Base-by-base conservation (phyloP, 225 moss, liverwort and hornwort species). In the Pleurozium schreberi region DNA sequence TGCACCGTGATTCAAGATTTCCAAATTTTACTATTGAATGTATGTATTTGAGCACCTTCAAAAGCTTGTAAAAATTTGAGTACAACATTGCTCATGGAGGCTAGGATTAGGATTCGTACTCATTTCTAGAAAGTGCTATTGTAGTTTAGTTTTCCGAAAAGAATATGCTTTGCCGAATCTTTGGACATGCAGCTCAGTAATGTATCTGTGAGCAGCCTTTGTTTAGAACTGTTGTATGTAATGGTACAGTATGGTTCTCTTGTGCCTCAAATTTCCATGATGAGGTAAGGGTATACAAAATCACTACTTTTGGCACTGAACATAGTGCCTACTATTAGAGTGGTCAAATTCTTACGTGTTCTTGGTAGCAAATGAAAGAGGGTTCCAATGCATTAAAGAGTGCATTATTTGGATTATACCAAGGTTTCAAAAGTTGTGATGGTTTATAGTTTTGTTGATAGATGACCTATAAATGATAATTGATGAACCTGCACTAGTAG, bases 1-100 rank as follows among this genome's bases (percentile, higher is more conserved):
- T 76, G 38, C 64, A 40, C 63, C 40, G 13, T 71, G 71, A 84
- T 89, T 88, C 50, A n/a, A 50, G 28, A 76, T 79, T 81, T 83
- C 45, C 27, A 70, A 77, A 63, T 26, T 83, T 38, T 61, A 70
- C 34, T 78, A 70, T 86, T 52, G 74, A 60, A 74, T 81, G 81
- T 71, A 68, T 61, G 86, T 92, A 90, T 88, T n/a, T 84, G 86
- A 88, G 80, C 84, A 80, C 66, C 88, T 90, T 78, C 85, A 59
- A 79, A 84, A 70, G 61, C 83, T 81, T 90, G 88, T 83, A 90
- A 85, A 92, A 88, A 65, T 85, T 60, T 75, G 66, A 67, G 86
- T 66, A 59, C 74, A 71, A 52, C 87, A 90, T 86, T 90, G 86
- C 88, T 86, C 86, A 84, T 86, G 73, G 80, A 90, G 86, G 88